Evolutionary conservation across 176 grass and related monocot genomes (phyloP), one percentile per base, ranked within the genome.

Genomic region (Raddia guianensis): DNA sequence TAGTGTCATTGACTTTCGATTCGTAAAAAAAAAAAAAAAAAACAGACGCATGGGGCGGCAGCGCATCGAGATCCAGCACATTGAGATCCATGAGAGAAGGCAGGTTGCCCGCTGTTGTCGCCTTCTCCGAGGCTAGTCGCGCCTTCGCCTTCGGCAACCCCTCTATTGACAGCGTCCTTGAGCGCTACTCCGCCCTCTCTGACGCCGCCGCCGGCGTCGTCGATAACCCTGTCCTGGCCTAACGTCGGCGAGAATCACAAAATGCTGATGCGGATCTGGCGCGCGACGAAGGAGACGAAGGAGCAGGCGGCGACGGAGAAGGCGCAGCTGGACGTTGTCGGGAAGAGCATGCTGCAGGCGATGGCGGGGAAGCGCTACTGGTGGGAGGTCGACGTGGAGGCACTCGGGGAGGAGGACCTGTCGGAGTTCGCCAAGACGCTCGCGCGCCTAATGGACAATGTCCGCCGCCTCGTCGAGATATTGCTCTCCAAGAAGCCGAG

Each of bases 51-150:
- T 13, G n/a, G 83, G 83, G 66, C 54, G 53, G 55, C 74, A 78
- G 83, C 58, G 58, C 35, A 71, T 52, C 35, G 66, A 50, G 66
- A 78, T 71, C 47, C 5, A 33, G 46, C 9, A 2, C 74, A 87
- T 90, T 60, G 53, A 80, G 11, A 15, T 83, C 53, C 42, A 62
- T 15, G 52, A 33, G 18, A 32, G 8, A 0, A 48, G 80, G 9
- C 79, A 80, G 42, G 84, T 87, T 1, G 80, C 53, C 43, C 53
- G 93, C 85, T 10, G 35, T 92, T 33, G 49, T 90, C 66, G 6
- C 83, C 61, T 90, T 92, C 85, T 88, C 89, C 73, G 56, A 60
- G 10, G 70, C 62, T 60, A 76, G 68, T 21, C 72, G 60, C 27
- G 34, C 55, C 34, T 85, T 54, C 3, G 82, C 72, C 65, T 70